A percentile compares a stretch with the other conserved stretches of the same genome.
Evolutionary conservation across 2,329 filamentous ascomycete genomes (phyloP).

Genomic region (Penicillium italicum): DNA sequence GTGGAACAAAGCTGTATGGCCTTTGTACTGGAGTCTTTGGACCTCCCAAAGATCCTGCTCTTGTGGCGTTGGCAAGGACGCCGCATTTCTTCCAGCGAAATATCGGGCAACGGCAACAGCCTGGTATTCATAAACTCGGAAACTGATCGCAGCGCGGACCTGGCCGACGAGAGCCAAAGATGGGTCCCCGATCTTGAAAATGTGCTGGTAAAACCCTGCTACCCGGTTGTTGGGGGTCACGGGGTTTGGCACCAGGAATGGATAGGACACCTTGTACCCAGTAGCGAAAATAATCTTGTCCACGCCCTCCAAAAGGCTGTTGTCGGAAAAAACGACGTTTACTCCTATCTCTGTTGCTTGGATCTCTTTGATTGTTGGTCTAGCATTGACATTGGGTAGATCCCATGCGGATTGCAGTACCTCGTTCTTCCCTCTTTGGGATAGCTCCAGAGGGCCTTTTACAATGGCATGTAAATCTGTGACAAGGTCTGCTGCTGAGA

Average conservation of each 20-base stretch:
- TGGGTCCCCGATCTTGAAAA: constrained; percentile 30
- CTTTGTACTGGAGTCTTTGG: constrained; percentile 20
- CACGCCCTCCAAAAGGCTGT: constrained; percentile 12
- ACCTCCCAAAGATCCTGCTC: constrained; percentile 30
- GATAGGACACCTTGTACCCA: constrained; percentile 29
- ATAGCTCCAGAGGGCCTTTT: constrained; percentile 20
- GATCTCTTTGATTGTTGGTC: constrained; percentile 18
- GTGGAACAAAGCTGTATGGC: constrained; percentile 20
- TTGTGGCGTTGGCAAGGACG: constrained; percentile 15
- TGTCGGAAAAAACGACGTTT: constrained; percentile 24
- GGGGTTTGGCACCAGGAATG: constrained; percentile 26
- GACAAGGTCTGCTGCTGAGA: constrained; percentile 30
- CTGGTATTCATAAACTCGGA: constrained; percentile 33
- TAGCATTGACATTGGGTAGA: constrained; percentile 23
- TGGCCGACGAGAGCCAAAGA: constrained; percentile 30
- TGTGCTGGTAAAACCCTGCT: constrained; percentile 30
- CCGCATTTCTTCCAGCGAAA: constrained; percentile 24
- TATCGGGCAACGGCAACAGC: constrained; percentile 30
- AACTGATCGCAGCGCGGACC: constrained; percentile 28
- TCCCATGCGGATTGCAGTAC: constrained; percentile 19
- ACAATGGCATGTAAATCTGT: constrained; percentile 26
- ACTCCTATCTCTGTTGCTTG: neutral
- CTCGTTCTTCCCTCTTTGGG: constrained; percentile 21
- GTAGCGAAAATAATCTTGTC: constrained; percentile 35
- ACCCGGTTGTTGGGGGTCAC: constrained; percentile 26